Percentiles rank a stretch among this genome's conserved stretches.
phyloP scores from a whole-genome alignment of 306 rosid species.

The Trifolium subterraneum region DNA sequence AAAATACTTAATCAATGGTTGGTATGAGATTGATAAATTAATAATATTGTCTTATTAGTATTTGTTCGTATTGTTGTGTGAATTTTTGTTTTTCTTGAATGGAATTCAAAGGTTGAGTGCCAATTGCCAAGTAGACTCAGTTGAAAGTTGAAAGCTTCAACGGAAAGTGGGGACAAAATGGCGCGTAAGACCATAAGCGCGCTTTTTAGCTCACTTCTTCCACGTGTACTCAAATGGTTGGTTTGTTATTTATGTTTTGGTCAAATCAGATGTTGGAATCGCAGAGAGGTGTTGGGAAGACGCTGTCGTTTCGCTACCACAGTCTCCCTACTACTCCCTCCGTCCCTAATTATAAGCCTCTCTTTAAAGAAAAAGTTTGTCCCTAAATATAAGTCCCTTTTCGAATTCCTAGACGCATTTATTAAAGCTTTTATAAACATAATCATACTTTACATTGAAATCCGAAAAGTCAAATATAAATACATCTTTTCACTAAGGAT shows the following conservation, averaged over 20 bases:
- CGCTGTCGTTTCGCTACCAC: neutral
- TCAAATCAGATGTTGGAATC: conserved; percentile 35
- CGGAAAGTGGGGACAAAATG: conserved; percentile 52
- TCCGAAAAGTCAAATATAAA: too few relatives aligned
- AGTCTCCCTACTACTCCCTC: too few relatives aligned
- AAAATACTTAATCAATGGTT: too few relatives aligned
- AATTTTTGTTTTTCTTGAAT: too few relatives aligned
- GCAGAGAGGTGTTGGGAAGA: neutral
- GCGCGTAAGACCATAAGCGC: conserved; percentile 42
- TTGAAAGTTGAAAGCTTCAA: conserved; percentile 73
- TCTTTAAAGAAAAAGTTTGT: too few relatives aligned
- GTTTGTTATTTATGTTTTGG: conserved; percentile 28
- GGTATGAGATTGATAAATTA: neutral
- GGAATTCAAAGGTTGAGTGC: conserved; percentile 2
- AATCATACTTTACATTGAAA: too few relatives aligned
- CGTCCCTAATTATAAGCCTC: too few relatives aligned
- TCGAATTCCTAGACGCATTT: too few relatives aligned
- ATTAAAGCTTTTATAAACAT: too few relatives aligned
- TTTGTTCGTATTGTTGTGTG: neutral
- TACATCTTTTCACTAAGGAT: too few relatives aligned
- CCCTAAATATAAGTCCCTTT: too few relatives aligned
- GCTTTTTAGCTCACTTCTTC: neutral
- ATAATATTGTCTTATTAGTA: neutral
- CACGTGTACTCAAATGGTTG: conserved; percentile 38
- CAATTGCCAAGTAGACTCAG: conserved; percentile 41